Percentiles rank a stretch among this genome's conserved stretches.
phyloP scores from a whole-genome alignment of 495 filamentous ascomycete genomes.

The Jackrogersella minutella region DNA sequence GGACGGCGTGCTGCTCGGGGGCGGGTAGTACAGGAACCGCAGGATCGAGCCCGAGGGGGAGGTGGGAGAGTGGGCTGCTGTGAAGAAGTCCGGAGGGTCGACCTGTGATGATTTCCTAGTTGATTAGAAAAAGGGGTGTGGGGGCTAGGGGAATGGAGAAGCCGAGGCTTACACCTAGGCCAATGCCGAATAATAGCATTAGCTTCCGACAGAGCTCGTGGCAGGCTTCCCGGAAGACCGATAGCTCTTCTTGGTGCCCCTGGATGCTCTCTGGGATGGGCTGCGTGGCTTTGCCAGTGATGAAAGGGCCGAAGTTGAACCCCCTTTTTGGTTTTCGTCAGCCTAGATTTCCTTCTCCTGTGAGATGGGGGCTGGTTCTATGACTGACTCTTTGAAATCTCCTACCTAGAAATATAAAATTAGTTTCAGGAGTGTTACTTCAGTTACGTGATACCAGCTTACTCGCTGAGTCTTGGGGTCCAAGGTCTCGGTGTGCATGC shows the following conservation, averaged over 20 bases:
- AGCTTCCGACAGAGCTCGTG: slow-evolving; percentile 76
- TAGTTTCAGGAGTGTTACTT: neutral
- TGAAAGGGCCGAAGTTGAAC: slow-evolving; percentile 89
- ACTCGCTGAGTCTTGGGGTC: slow-evolving; percentile 86
- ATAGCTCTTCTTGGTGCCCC: slow-evolving; percentile 66
- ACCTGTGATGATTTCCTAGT: slow-evolving; percentile 17
- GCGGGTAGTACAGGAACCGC: slow-evolving; percentile 83
- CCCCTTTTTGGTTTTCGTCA: slow-evolving; percentile 61
- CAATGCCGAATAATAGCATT: slow-evolving; percentile 76
- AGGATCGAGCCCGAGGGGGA: slow-evolving; percentile 77
- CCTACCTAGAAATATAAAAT: slow-evolving; percentile 64
- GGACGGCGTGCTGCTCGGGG: slow-evolving; percentile 70
- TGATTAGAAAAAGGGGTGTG: slow-evolving; percentile 1
- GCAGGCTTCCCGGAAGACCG: slow-evolving; percentile 72
- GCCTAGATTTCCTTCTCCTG: neutral
- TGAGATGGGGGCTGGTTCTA: neutral
- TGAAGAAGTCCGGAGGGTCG: slow-evolving; percentile 73
- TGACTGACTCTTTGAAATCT: slow-evolving; percentile 87
- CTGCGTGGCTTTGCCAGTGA: slow-evolving; percentile 76
- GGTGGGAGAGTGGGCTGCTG: slow-evolving; percentile 66
- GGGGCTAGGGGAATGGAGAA: neutral
- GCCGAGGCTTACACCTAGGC: slow-evolving; percentile 62
- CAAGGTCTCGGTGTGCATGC: slow-evolving; percentile 86
- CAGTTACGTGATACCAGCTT: slow-evolving; percentile 34
- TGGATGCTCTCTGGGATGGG: slow-evolving; percentile 74